phyloP scores from a whole-genome alignment of 768 basidiomycete species.

The Tephrocybe sp. region DNA sequence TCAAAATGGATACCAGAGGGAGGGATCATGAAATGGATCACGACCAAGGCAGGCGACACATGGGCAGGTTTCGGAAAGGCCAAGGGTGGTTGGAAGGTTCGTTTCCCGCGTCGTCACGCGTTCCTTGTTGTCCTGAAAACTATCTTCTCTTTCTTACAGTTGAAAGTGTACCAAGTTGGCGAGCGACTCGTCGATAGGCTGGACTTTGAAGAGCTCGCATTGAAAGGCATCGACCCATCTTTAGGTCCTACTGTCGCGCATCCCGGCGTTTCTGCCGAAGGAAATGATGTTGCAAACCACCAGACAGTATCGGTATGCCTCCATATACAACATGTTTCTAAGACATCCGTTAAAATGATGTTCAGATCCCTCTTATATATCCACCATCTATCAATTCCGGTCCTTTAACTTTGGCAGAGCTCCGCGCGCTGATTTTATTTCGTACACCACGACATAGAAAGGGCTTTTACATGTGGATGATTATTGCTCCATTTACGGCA shows the following conservation, averaged over 20 bases:
- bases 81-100: slow-evolving; percentile 72
- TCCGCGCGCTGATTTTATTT: slow-evolving; percentile 49
- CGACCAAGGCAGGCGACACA: slow-evolving; percentile 49
- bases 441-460: slow-evolving; percentile 65
- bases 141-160: slow-evolving; percentile 31
- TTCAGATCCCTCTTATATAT: slow-evolving; percentile 66
- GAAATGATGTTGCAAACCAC: slow-evolving; percentile 21
- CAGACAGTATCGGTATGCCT: slow-evolving; percentile 8
- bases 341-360: background rate
- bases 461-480: slow-evolving; percentile 67
- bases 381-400: slow-evolving; percentile 44
- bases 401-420: slow-evolving; percentile 39
- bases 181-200: slow-evolving; percentile 69
- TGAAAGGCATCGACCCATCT: slow-evolving; percentile 73
- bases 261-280: slow-evolving; percentile 16
- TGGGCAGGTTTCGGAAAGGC: slow-evolving; percentile 76
- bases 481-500: slow-evolving; percentile 68
- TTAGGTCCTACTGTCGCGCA: slow-evolving; percentile 52
- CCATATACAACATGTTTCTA: background rate
- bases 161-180: slow-evolving; percentile 60
- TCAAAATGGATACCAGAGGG: slow-evolving; percentile 37
- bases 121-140: background rate
- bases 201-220: slow-evolving; percentile 79
- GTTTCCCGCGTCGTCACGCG: slow-evolving; percentile 18
- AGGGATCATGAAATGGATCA: slow-evolving; percentile 48